Percentiles rank a stretch among this genome's conserved stretches.
These are phyloP conservation scores for Fragaria vesca DNA, from an alignment of 306 rosid species.

Conservation along the genomic window DNA sequence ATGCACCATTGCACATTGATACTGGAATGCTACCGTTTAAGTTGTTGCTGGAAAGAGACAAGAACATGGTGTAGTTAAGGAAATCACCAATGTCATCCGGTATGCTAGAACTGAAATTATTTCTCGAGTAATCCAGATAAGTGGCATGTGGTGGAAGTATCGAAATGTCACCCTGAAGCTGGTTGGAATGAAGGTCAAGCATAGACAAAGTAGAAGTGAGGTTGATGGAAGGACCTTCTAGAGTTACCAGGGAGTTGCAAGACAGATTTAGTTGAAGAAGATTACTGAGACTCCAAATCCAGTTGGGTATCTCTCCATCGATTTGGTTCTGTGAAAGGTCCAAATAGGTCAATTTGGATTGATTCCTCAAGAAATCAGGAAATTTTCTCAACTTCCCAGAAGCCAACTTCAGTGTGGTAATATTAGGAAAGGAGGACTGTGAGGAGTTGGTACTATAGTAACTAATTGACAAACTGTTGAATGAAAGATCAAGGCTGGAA, in stretches of 20 bases:
- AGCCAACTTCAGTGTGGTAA: constrained; percentile 19
- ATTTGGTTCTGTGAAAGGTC: constrained; percentile 45
- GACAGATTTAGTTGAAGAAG: constrained; percentile 32
- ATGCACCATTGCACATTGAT: constrained; percentile 26
- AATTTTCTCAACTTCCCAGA: constrained; percentile 1
- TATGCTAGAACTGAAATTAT: constrained; percentile 29
- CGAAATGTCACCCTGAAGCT: constrained; percentile 21
- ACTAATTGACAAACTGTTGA: not conserved
- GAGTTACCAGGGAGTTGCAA: constrained; percentile 22
- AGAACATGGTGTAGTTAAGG: not conserved
- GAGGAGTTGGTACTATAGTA: not conserved
- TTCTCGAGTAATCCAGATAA: constrained; percentile 32
- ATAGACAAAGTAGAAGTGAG: rapidly evolving
- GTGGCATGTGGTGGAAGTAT: rapidly evolving
- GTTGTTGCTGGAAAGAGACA: constrained; percentile 23
- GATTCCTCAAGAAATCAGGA: constrained; percentile 28
- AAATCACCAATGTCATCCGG: not conserved
- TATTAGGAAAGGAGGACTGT: not conserved
- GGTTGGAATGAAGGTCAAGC: constrained; percentile 42
- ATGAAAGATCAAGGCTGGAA: constrained; percentile 22
- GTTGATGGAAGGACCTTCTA: constrained; percentile 23
- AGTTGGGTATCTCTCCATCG: constrained; percentile 32
- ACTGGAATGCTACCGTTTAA: constrained; percentile 18
- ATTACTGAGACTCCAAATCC: constrained; percentile 20
- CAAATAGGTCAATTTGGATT: rapidly evolving